Evolutionary conservation across 192 early-diverging fungal species (phyloP), one percentile per base, ranked within the genome.

Genomic region (Backusella tuberculispora): DNA sequence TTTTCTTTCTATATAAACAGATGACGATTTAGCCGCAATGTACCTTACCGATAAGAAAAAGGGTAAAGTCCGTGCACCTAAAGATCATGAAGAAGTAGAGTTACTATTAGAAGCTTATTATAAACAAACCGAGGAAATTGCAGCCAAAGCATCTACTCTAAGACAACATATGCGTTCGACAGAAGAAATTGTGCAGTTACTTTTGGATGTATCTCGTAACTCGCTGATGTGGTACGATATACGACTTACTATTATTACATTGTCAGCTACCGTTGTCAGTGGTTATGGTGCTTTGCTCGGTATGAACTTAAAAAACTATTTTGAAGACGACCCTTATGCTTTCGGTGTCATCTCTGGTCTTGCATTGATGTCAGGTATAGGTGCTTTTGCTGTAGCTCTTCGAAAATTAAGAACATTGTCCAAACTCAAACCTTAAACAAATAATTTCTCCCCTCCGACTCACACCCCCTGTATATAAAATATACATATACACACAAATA

Each of bases 11-110:
- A 43, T 43, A 43, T 26, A 24, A 26, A 26, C n/a, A 84, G 94
- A 96, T 83, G 95, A 97, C 42, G 96, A 97, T 73, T 78, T 97
- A 47, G 96, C 94, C 0, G 92, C 85, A 26, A 93, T 97, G 93
- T 97, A 95, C 74, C 80, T 97, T 72, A 93, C 93, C 4, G 92
- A 89, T 45, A 97, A 97, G 82, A 88, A 89, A 45, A 63, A 75
- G 6, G 90, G 89, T 40, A 63, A 53, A 6, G 78, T 86, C 6
- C 87, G 91, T 44, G 82, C 79, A 6, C 76, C 81, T 12, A 76
- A 87, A 24, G 92, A 95, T 66, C 94, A 98, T 70, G 91, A 94
- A 47, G 96, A 98, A 66, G 92, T 93, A 34, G 96, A 98, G 78
- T 86, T 98, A 53, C 82, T 98, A 79, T 81, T 98, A 63, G 96